These are phyloP conservation scores for Zygnema circumcarinatum DNA, from an alignment of 139 green algal species.

Conservation along the genomic window DNA sequence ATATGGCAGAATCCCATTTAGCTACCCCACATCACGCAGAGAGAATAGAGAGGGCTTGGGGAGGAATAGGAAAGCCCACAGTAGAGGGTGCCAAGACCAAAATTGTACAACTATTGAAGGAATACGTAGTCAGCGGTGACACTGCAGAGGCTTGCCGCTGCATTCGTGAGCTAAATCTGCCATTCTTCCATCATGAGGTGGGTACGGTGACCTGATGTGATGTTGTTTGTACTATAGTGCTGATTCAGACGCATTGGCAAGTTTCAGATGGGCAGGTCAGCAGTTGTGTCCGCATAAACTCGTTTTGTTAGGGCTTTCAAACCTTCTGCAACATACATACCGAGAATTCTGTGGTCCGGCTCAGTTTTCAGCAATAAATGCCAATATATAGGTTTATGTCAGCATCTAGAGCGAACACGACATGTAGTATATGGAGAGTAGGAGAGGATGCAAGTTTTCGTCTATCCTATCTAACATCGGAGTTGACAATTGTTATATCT, in stretches of 20 bases:
- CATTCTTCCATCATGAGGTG: slow-evolving; percentile 87
- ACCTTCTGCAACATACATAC: no score
- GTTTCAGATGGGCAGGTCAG: background rate
- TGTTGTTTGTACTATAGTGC: background rate
- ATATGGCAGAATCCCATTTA: slow-evolving; percentile 28
- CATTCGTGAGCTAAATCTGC: slow-evolving; percentile 78
- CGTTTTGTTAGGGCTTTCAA: no score
- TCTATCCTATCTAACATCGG: no score
- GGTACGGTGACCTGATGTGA: background rate
- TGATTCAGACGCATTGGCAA: background rate
- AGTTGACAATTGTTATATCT: no score
- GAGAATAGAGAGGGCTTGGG: slow-evolving; percentile 42
- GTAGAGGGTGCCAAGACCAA: slow-evolving; percentile 68
- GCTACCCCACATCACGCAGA: slow-evolving; percentile 32
- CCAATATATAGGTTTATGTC: no score
- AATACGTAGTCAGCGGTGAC: slow-evolving; percentile 51
- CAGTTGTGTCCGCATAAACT: no score
- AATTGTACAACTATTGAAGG: slow-evolving; percentile 82
- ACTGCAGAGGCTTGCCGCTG: slow-evolving; percentile 57
- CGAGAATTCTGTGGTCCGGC: no score
- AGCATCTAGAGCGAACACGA: no score
- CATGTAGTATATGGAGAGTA: no score
- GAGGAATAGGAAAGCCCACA: background rate
- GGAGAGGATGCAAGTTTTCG: no score
- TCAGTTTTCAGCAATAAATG: no score